Conservation (phyloP, 2,329 filamentous ascomycete species). For the Claviceps purpurea region DNA sequence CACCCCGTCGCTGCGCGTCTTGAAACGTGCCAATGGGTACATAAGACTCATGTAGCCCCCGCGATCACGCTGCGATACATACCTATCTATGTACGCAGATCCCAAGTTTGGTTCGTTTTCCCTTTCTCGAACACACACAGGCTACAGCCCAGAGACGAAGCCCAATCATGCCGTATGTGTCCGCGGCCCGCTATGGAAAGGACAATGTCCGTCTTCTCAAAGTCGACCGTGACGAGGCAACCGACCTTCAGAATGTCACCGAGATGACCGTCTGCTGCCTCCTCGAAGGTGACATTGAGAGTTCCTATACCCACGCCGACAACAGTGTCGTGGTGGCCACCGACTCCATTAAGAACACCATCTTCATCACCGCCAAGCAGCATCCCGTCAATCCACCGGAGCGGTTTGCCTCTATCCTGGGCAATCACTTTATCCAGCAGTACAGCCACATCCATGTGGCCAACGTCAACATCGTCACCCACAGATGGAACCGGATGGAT, state of each 20-base stretch:
- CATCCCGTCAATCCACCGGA: constrained; percentile 86
- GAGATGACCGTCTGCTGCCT: constrained; percentile 94
- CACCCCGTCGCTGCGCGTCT: too few species aligned
- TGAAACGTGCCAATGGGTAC: not conserved
- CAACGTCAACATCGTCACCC: constrained; percentile 67
- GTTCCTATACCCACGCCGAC: constrained; percentile 81
- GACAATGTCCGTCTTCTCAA: constrained; percentile 99
- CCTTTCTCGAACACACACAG: not conserved
- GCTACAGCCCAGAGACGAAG: not conserved
- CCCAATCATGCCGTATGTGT: constrained; percentile 37
- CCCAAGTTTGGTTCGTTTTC: too few species aligned
- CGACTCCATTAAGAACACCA: constrained; percentile 96
- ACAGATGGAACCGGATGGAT: constrained; percentile 83
- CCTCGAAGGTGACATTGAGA: constrained; percentile 83
- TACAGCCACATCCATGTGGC: constrained; percentile 82
- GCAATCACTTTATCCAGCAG: constrained; percentile 73
- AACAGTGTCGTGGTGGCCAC: constrained; percentile 93
- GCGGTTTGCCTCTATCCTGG: constrained; percentile 74
- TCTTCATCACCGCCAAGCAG: constrained; percentile 90
- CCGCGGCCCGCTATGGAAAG: constrained; percentile 71
- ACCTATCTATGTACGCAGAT: too few species aligned
- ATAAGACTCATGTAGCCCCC: not conserved
- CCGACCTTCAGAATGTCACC: constrained; percentile 69
- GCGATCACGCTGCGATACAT: not conserved
- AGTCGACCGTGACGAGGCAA: constrained; percentile 65